Percentiles rank a stretch among this genome's conserved stretches.
Conservation (phyloP, 2,329 filamentous ascomycete species). For the Trichoderma oligosporum region DNA sequence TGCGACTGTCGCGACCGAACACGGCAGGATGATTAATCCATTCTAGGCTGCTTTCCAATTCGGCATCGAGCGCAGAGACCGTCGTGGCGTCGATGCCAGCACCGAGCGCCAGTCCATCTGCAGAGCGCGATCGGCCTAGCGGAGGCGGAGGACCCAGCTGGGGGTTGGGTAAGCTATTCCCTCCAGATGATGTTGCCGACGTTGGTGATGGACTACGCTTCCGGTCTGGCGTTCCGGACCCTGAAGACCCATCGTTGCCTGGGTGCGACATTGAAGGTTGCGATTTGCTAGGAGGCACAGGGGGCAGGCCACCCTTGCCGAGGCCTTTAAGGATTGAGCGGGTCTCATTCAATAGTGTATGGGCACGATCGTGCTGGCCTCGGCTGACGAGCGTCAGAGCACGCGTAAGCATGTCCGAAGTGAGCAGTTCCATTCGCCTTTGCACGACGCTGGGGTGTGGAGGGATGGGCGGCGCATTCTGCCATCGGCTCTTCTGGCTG, state of each 20-base stretch:
- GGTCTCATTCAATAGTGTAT: conserved; percentile 89
- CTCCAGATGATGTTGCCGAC: conserved; percentile 43
- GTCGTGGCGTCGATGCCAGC: conserved; percentile 79
- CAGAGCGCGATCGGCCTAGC: conserved; percentile 51
- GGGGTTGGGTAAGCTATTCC: conserved; percentile 38
- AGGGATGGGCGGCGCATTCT: conserved; percentile 74
- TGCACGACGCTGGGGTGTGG: conserved; percentile 94
- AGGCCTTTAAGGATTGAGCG: conserved; percentile 92
- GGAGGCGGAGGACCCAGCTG: conserved; percentile 42
- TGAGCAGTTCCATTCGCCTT: conserved; percentile 93
- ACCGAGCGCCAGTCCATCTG: conserved; percentile 55
- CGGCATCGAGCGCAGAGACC: conserved; percentile 82
- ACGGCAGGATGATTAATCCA: conserved; percentile 98
- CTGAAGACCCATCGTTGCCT: conserved; percentile 43
- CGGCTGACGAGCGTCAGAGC: conserved; percentile 86
- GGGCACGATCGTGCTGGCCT: conserved; percentile 88
- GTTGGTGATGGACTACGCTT: conserved; percentile 55
- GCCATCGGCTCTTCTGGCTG: conserved; percentile 63
- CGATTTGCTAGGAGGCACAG: conserved; percentile 63
- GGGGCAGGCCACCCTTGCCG: conserved; percentile 89
- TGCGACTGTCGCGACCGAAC: conserved; percentile 88
- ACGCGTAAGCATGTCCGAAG: conserved; percentile 94
- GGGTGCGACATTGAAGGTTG: conserved; percentile 49
- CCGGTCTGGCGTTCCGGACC: conserved; percentile 48
- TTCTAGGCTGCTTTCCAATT: conserved; percentile 85